Percentiles rank a stretch among this genome's conserved stretches.
phyloP scores from a whole-genome alignment of 768 basidiomycete species.

The Pisolithus orientalis region DNA sequence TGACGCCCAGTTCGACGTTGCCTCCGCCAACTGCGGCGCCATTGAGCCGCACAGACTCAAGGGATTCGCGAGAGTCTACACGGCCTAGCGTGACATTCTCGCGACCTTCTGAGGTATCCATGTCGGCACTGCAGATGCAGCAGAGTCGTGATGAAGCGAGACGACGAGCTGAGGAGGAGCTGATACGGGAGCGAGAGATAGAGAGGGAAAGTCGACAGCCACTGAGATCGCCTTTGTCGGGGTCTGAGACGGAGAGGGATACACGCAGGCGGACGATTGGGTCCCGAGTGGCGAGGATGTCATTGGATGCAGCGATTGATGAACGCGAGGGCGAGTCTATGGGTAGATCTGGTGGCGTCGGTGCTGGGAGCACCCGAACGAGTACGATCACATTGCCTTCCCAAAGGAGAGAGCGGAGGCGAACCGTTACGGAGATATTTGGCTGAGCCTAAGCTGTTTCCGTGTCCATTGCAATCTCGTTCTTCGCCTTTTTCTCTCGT shows the following conservation, averaged over 20 bases:
- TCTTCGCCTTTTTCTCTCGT: not conserved
- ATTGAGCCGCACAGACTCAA: conserved; percentile 45
- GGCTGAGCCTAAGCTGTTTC: conserved; percentile 9
- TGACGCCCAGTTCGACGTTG: conserved; percentile 30
- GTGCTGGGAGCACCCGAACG: conserved; percentile 30
- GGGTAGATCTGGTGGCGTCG: conserved; percentile 25
- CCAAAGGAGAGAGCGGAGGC: conserved; percentile 36
- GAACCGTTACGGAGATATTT: conserved; percentile 49
- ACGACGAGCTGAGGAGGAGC: conserved; percentile 21
- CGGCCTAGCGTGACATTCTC: conserved; percentile 59
- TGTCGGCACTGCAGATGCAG: conserved; percentile 52
- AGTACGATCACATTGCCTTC: conserved; percentile 30
- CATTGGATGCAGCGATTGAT: conserved; percentile 33
- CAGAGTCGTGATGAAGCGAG: conserved; percentile 33
- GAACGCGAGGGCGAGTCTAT: conserved; percentile 23
- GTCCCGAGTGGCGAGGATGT: conserved; percentile 38
- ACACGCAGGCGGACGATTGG: conserved; percentile 34
- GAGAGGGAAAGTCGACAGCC: conserved; percentile 19
- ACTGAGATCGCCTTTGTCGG: conserved; percentile 31
- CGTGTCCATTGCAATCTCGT: too few species aligned
- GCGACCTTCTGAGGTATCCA: conserved; percentile 48
- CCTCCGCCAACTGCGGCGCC: conserved; percentile 26
- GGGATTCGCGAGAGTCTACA: conserved; percentile 39
- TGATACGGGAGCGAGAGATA: not conserved
- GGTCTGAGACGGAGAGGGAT: conserved; percentile 47